phyloP scores from a whole-genome alignment of 441 rosid species.

The Arabidopsis hybrid region DNA sequence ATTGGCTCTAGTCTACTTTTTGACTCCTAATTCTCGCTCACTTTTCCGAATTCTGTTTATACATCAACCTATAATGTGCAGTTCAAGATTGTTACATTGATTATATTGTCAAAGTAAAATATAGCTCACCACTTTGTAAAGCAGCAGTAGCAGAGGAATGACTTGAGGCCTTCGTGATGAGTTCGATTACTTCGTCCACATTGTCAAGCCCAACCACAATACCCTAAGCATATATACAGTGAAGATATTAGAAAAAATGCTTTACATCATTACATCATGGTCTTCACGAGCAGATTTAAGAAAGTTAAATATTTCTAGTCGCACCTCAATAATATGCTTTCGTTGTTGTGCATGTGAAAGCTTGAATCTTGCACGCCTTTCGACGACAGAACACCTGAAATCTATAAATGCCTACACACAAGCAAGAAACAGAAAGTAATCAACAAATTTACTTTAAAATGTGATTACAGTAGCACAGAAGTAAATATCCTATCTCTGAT shows the following conservation, averaged over 20 bases:
- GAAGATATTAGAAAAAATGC: slow-evolving; percentile 21
- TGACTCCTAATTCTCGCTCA: not conserved
- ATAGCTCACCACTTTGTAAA: slow-evolving; percentile 62
- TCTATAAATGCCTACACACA: slow-evolving; percentile 80
- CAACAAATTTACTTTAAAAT: not conserved
- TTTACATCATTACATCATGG: slow-evolving; percentile 21
- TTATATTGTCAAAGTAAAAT: slow-evolving; percentile 14
- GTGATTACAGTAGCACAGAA: slow-evolving; percentile 7
- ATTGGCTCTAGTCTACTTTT: not conserved
- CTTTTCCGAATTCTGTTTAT: not conserved
- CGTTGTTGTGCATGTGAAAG: slow-evolving; percentile 89
- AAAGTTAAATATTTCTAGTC: slow-evolving; percentile 30
- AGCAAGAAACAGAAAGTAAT: slow-evolving; percentile 23
- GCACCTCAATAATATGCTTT: slow-evolving; percentile 91
- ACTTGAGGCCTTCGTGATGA: slow-evolving; percentile 72
- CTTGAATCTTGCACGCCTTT: slow-evolving; percentile 88
- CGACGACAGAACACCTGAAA: slow-evolving; percentile 90
- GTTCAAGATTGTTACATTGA: slow-evolving; percentile 9
- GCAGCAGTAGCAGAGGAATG: slow-evolving; percentile 75
- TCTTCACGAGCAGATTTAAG: slow-evolving; percentile 22
- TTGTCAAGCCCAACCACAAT: slow-evolving; percentile 88
- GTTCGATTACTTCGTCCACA: slow-evolving; percentile 71
- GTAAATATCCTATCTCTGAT: slow-evolving; percentile 7
- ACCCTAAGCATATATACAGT: slow-evolving; percentile 57
- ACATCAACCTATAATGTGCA: slow-evolving; percentile 5